Evolutionary conservation across 2,329 filamentous ascomycete genomes (phyloP).

Genomic region (Trichoderma pleuroti): DNA sequence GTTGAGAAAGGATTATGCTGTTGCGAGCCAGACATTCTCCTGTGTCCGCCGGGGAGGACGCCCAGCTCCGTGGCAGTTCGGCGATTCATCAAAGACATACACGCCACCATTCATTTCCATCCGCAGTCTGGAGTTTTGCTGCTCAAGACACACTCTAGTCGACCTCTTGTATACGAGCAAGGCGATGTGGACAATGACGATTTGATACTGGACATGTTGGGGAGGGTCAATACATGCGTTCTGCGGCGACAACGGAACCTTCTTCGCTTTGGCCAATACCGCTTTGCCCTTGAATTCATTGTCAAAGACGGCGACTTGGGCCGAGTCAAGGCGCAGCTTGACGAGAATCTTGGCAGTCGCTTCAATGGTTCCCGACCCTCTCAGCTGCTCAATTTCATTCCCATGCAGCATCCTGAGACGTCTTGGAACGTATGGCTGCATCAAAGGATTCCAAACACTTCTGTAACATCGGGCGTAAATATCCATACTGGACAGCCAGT

Average conservation of each 20-base stretch:
- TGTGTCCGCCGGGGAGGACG: background rate
- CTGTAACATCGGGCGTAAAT: background rate
- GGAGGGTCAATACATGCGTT: background rate
- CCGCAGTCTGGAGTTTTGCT: background rate
- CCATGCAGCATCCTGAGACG: background rate
- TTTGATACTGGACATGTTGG: background rate
- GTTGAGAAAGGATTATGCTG: background rate
- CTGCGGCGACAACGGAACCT: background rate
- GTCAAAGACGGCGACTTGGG: background rate
- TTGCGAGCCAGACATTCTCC: background rate
- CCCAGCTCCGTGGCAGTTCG: background rate
- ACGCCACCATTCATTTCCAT: constrained; percentile 2
- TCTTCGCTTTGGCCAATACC: background rate
- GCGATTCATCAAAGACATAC: constrained; percentile 6
- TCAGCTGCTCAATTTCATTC: background rate
- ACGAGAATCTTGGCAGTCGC: background rate
- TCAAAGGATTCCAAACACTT: background rate
- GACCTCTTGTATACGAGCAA: constrained; percentile 8
- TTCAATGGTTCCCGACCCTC: background rate
- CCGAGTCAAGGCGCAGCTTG: background rate
- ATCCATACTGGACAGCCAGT: background rate
- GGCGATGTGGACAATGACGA: background rate
- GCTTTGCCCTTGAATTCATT: background rate
- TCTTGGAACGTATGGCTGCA: constrained; percentile 6
- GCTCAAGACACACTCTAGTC: background rate